Evolutionary conservation across 108 stramenopile species (phyloP), one percentile per base, ranked within the genome.

Genomic region (Fragilaria crotonensis): DNA sequence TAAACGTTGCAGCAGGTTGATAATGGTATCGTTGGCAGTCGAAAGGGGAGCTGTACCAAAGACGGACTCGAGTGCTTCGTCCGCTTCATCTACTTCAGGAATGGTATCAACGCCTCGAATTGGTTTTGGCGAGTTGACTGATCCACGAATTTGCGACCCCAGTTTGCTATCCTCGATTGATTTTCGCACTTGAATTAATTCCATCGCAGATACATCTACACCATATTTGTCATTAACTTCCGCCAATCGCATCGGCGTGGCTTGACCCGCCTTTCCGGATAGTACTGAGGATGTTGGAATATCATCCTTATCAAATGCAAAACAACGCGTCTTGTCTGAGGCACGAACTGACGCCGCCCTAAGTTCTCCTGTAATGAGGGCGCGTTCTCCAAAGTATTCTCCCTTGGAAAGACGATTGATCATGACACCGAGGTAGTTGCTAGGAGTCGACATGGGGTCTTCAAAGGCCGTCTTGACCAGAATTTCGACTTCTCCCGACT

Each of bases 361-460:
- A 2, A 89, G 90, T 66, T 95, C 90, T 28, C 85, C 80, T 0
- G 94, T 95, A 32, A 95, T 83, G 21, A 95, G 65, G 25, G 88
- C 75, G n/a, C 89, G 77, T 76, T 95, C 94, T 18, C 94, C 94
- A 66, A 95, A 95, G 63, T 77, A 92, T 45, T 90, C 84, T 48
- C 80, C 73, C 22, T 78, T 53, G 33, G 71, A 79, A 7, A 88
- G 53, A n/a, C 76, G 64, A 53, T 85, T 86, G 27, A 92, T 78
- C 25, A 85, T 86, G 31, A 84, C 73, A 45, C 87, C 87, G 1
- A 89, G 54, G 55, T 87, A 89, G 46, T 45, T 59, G 0, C 71
- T 36, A 0, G 83, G 79, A 1, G 81, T 80, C 0, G 82, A 82
- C 20, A 88, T 68, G 7, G 90, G 90, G 80, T 93, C 91, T 60